Conservation (phyloP, 495 filamentous ascomycete genomes). For the Hyaloscypha hepaticicola region DNA sequence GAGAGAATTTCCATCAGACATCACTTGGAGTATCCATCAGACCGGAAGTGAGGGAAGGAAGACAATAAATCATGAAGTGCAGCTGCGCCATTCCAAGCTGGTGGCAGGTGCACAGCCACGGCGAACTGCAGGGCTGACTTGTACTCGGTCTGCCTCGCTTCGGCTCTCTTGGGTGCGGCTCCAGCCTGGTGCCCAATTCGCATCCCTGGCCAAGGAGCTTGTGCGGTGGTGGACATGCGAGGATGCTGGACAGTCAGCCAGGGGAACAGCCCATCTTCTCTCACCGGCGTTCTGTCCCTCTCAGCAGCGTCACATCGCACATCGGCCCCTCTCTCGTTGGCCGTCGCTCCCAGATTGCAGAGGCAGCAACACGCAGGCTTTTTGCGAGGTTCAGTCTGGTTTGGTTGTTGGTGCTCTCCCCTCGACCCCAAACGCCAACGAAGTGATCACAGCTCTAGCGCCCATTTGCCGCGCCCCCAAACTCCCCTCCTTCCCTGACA, state of each 20-base stretch:
- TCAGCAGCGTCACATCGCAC: not conserved
- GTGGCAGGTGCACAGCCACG: not conserved
- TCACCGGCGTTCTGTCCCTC: not conserved
- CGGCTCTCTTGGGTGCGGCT: constrained; percentile 3
- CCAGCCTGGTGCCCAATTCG: constrained; percentile 2
- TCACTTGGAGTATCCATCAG: no score
- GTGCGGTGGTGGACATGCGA: not conserved
- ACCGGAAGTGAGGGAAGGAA: not conserved
- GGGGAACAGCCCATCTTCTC: not conserved
- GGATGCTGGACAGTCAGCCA: no score
- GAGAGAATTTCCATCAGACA: no score
- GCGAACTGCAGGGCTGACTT: not conserved
- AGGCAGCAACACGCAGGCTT: constrained; percentile 8
- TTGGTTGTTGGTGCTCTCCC: not conserved
- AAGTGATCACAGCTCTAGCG: not conserved
- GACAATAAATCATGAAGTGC: not conserved
- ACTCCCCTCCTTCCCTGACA: not conserved
- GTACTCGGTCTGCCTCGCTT: constrained; percentile 14
- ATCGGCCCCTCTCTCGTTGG: constrained; percentile 8
- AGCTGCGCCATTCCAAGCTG: not conserved
- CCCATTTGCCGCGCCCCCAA: not conserved
- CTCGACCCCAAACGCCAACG: constrained; percentile 9
- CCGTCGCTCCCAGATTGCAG: not conserved
- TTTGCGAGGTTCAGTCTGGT: not conserved
- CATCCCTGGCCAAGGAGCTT: not conserved